Evolutionary conservation across 75 land plant species (phyloP), one percentile per base, ranked within the genome.

Genomic region (Larix kaempferi): DNA sequence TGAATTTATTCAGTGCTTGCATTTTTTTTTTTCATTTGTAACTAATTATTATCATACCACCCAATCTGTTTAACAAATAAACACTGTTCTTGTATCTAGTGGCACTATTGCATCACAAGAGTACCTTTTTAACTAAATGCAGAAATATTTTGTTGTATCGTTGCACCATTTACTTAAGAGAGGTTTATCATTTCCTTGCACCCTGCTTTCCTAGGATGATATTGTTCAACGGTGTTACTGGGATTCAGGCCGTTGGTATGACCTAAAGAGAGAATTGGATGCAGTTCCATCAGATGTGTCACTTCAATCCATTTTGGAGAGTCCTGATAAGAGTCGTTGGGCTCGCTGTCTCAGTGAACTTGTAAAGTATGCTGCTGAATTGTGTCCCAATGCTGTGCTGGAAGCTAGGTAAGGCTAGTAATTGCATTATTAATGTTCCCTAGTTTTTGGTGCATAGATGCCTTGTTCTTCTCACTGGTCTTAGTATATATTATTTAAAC

Each of bases 181-280:
- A 64, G 10, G 27, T 3, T 59, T 59, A 60, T 59, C 71, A 13
- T 33, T 56, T 27, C 39, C 29, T 27, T 56, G 63, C 22, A 27
- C 33, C 73, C 27, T 59, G 69, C n/a, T 75, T 10, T 11, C 22
- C 0, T 77, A 94, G 98, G 98, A 92, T 84, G 99, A 98, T 62
- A 95, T 98, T 80, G 94, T 98, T 63, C 96, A 91, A 59, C 95
- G 87, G 66, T 91, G 99, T 84, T 98, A 91, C 60, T 98, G 98
- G 99, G 99, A 98, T 84, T 88, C 96, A 60, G 93, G 98, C 0
- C 90, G 96, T 55, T 90, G 89, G 81, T 98, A 87, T 89, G 99
- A 98, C 79, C 73, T 90, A 78, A 96, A 90, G 74, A 85, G 95
- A 75, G 99, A 98, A 78, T 89, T 89, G 74, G 99, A 98, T 85